Conservation (phyloP, 495 filamentous ascomycete species). For the Rhypophila decipiens region DNA sequence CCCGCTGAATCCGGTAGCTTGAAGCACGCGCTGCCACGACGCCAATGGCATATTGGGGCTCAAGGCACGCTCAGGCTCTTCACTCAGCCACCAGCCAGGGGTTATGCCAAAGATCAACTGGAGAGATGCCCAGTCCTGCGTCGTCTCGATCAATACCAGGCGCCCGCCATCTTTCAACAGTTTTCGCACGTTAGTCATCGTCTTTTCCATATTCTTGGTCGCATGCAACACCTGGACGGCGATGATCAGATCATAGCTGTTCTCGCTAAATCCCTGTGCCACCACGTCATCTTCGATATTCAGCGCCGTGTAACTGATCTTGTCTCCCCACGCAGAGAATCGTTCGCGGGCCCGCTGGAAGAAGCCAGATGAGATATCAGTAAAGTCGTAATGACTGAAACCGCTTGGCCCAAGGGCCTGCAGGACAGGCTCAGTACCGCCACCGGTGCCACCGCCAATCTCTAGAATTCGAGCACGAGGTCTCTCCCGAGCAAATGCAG, state of each 20-base stretch:
- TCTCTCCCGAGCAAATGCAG: not conserved
- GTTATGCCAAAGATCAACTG: not conserved
- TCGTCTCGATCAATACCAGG: not conserved
- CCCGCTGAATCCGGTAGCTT: not conserved
- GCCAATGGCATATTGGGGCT: not conserved
- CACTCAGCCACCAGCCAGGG: not conserved
- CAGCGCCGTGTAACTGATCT: not conserved
- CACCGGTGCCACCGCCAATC: slow-evolving; percentile 38
- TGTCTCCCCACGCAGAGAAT: not conserved
- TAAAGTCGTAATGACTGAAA: not conserved
- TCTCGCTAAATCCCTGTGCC: not conserved
- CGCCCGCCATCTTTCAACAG: not conserved
- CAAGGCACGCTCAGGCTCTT: not conserved
- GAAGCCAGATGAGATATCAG: not conserved
- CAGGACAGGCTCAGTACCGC: slow-evolving; percentile 15
- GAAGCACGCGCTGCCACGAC: not conserved
- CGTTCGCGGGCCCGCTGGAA: not conserved
- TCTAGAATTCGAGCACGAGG: slow-evolving; percentile 29
- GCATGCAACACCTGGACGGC: not conserved
- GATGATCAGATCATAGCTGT: not conserved
- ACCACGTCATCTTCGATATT: not conserved
- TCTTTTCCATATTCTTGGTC: not conserved
- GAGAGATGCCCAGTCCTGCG: not conserved
- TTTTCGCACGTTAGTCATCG: not conserved
- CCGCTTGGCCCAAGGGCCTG: not conserved